Evolutionary conservation across 2,329 filamentous ascomycete species (phyloP).

Genomic region (Apiospora rasikravindrae): DNA sequence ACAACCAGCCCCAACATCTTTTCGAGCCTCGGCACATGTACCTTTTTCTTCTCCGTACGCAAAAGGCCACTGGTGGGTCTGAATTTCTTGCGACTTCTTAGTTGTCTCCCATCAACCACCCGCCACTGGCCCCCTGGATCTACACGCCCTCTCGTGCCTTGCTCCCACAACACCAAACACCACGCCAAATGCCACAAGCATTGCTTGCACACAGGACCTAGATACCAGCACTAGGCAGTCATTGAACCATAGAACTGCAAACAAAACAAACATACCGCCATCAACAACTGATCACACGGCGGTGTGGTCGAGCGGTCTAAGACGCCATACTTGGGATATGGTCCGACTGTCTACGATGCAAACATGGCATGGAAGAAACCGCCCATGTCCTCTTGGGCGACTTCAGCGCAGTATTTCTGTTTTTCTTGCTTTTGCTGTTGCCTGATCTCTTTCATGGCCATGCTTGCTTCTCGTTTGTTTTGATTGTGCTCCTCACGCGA

Average conservation of each 20-base stretch:
- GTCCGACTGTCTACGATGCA: not conserved
- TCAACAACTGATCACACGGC: not conserved
- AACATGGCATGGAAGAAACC: not conserved
- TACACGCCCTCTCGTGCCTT: not conserved
- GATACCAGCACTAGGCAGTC: not conserved
- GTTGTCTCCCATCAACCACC: not conserved
- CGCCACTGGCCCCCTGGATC: not conserved
- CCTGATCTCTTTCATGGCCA: not conserved
- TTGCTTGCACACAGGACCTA: not conserved
- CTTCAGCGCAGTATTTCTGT: not conserved
- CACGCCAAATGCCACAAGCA: not conserved
- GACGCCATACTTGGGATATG: not conserved
- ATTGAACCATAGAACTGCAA: not conserved
- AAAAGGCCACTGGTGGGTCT: not conserved
- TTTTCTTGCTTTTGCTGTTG: not conserved
- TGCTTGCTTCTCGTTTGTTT: not conserved
- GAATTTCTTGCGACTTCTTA: not conserved
- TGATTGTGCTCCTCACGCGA: not conserved
- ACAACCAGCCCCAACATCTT: not conserved
- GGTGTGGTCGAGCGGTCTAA: not conserved
- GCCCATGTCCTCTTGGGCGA: not conserved
- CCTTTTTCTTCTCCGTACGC: not conserved
- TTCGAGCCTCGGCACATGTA: too few relatives aligned
- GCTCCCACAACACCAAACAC: not conserved
- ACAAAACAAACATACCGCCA: not conserved